These are phyloP conservation scores for Cryoendolithus antarcticus DNA, from an alignment of 2,329 filamentous ascomycete genomes.

Conservation along the genomic window DNA sequence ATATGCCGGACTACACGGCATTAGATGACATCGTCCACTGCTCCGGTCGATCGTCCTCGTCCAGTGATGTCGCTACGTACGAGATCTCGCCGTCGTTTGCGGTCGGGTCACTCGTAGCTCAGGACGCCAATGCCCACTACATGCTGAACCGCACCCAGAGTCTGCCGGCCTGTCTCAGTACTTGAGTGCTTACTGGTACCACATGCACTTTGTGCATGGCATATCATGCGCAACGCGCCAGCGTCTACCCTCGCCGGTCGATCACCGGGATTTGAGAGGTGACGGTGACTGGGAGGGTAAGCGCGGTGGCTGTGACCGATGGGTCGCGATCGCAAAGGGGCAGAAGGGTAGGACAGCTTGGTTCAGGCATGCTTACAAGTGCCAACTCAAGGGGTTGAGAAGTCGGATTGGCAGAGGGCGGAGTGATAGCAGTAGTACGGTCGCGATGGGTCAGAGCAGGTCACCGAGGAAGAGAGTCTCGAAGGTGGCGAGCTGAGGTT, in stretches of 20 bases:
- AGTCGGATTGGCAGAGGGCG: not conserved
- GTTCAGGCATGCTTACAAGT: conserved; percentile 81
- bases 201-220: conserved; percentile 80
- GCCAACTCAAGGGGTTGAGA: conserved; percentile 8
- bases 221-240: conserved; percentile 71
- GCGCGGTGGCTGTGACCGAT: conserved; percentile 66
- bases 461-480: conserved; percentile 1
- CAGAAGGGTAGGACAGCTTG: conserved; percentile 90
- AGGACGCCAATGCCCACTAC: no score
- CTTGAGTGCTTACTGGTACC: conserved; percentile 74
- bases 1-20: no score
- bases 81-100: no score
- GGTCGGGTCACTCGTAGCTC: no score
- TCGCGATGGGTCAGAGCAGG: conserved; percentile 1
- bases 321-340: conserved; percentile 69
- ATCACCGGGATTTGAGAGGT: conserved; percentile 64
- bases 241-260: conserved; percentile 66
- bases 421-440: no score
- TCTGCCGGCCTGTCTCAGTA: no score
- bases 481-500: not conserved
- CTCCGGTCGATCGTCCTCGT: no score
- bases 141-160: no score
- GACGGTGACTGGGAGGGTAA: conserved; percentile 72
- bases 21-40: no score
- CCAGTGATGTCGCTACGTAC: no score